Conservation (phyloP, 139 green algal species). For the Volvox reticuliferus region DNA sequence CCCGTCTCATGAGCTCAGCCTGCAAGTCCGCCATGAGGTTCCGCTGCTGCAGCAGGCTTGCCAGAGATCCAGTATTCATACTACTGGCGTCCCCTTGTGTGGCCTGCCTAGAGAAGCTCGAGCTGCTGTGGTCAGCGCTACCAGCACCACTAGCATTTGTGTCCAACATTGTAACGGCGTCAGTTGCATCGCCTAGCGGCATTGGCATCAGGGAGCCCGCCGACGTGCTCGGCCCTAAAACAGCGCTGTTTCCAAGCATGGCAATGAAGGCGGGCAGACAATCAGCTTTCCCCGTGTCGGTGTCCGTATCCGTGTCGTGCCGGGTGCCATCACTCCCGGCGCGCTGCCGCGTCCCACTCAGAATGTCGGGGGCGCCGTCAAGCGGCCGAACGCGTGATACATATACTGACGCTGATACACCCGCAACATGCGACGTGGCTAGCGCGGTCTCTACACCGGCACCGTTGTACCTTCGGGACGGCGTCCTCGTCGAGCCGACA, state of each 20-base stretch:
- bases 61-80: not conserved
- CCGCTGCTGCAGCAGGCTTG: not conserved
- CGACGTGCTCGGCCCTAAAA: not conserved
- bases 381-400: constrained; percentile 1
- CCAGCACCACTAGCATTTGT: not conserved
- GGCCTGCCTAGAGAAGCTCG: not conserved
- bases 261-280: not conserved
- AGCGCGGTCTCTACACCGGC: not conserved
- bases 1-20: not conserved
- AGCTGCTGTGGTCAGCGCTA: not conserved
- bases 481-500: not conserved
- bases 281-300: not conserved
- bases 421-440: not conserved
- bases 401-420: not conserved
- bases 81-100: not conserved
- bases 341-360: not conserved
- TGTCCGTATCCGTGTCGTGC: not conserved
- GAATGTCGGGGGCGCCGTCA: not conserved
- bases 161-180: not conserved
- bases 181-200: not conserved
- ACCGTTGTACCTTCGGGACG: not conserved
- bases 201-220: not conserved
- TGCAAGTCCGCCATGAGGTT: constrained; percentile 4
- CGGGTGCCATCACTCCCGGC: not conserved
- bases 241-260: not conserved